A percentile compares a stretch with the other conserved stretches of the same genome.
These are phyloP conservation scores for Penicillium sp. DNA, from an alignment of 2,329 filamentous ascomycete genomes.

Conservation along the genomic window DNA sequence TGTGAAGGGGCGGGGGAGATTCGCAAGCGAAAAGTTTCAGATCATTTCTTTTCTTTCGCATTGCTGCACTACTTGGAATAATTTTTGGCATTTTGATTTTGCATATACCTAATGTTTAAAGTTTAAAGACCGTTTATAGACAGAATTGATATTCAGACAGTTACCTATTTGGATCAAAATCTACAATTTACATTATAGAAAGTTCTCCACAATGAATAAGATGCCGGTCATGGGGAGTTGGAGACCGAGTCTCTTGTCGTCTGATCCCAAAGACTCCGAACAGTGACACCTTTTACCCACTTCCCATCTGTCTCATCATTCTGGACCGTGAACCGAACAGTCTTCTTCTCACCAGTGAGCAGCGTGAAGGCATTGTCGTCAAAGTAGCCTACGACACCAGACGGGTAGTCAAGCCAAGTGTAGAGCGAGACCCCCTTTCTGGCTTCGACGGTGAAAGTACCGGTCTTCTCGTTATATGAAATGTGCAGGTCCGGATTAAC, in stretches of 20 bases:
- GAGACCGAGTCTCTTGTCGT: slow-evolving; percentile 11
- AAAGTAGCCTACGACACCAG: slow-evolving; percentile 48
- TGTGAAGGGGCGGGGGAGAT: background rate
- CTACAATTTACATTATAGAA: background rate
- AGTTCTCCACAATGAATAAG: background rate
- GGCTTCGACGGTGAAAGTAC: slow-evolving; percentile 47
- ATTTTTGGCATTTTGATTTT: background rate
- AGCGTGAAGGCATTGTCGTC: slow-evolving; percentile 53
- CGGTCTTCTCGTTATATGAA: slow-evolving; percentile 26
- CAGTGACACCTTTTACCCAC: slow-evolving; percentile 48
- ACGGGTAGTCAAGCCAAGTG: slow-evolving; percentile 53
- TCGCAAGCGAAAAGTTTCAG: background rate
- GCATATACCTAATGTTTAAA: background rate
- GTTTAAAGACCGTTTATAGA: background rate
- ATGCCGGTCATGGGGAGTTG: background rate
- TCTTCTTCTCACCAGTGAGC: slow-evolving; percentile 41
- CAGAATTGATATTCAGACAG: background rate
- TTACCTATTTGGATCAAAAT: background rate
- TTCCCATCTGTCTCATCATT: slow-evolving; percentile 41
- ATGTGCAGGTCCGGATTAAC: slow-evolving; percentile 48
- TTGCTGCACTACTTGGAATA: no score
- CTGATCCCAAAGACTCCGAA: slow-evolving; percentile 51
- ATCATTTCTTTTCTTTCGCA: background rate
- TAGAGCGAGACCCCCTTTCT: slow-evolving; percentile 48
- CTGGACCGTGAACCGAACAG: slow-evolving; percentile 45